Evolutionary conservation across 345 rosid species (phyloP).

Genomic region (Salix viminalis): DNA sequence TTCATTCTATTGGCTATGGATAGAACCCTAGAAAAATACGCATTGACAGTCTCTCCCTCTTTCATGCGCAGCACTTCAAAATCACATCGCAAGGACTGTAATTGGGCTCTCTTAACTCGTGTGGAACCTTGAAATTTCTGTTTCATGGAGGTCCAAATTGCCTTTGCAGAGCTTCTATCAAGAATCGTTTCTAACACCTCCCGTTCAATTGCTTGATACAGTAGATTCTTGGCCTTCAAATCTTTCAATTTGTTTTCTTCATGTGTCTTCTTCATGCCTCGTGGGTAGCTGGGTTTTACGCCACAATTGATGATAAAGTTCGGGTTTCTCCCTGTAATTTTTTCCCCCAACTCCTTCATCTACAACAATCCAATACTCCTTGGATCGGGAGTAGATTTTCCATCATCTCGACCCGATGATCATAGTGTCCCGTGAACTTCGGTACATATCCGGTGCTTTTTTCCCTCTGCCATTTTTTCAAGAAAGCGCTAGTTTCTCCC

Average conservation of each 20-base stretch:
- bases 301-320: not conserved
- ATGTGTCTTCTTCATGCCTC: accelerated
- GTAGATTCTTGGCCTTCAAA: constrained; percentile 1
- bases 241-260: not conserved
- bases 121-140: not conserved
- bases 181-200: not conserved
- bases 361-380: not conserved
- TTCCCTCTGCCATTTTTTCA: not conserved
- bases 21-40: constrained; percentile 6
- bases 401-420: constrained; percentile 12
- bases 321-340: not conserved
- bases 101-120: not conserved
- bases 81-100: not conserved
- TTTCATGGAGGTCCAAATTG: constrained; percentile 2
- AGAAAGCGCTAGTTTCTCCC: accelerated
- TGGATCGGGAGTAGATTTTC: not conserved
- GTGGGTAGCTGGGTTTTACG: accelerated
- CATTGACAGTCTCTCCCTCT: not conserved
- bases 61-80: constrained; percentile 3
- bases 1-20: constrained; percentile 4
- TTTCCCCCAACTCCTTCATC: not conserved
- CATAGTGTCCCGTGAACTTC: not conserved
- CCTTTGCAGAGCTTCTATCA: not conserved
- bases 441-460: not conserved
- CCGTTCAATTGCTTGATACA: constrained; percentile 11